Base-by-base conservation (phyloP, 1,139 yeast genomes). In the Protomyces arabidopsidicola region DNA sequence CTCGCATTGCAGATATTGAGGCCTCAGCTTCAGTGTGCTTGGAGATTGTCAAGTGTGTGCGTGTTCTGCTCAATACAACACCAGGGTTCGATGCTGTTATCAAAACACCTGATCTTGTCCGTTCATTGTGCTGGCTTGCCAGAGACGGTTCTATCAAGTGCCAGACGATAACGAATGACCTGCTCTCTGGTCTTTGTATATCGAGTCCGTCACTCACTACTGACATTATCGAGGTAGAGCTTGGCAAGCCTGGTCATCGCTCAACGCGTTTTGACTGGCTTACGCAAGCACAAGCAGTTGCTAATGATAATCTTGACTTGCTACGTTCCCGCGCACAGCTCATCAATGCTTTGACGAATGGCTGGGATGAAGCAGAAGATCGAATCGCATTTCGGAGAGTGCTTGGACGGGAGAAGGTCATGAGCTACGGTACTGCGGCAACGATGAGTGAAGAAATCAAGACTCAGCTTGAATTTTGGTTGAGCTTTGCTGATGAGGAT, bases 351-450 rank as follows among this genome's bases (percentile, higher is more conserved):
- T 31, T 57, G 24, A 31, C 38, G 5, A 27, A 22, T 22, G 35
- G 34, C 34, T 50, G 61, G 61, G 24, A 35, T 34, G 27, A 24
- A n/a, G 55, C 39, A 10, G 61, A 50, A 31, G 61, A 57, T n/a
- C 55, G 61, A n/a, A 20, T 57, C 2, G 54, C 50, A 6, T 38
- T 57, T 18, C 35, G 61, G 9, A 31, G 39, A 12, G 51, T 36
- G 24, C 20, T 57, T 57, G 24, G 24, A 16, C 16, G 18, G 24
- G 48, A 42, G 22, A 42, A 42, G 22, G 9, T 42, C 2, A n/a
- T 16, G 48, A 18, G 22, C 24, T 42, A 16, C 24, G 6, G 12
- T n/a, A 10, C 16, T n/a, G 48, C 48, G 2, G 48, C 48, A 24
- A 16, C 6, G 10, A 1, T 10, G 12, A 18, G 9, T 42, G 48